Conservation (phyloP, 331 rosid genomes). For the Acacia concinna region DNA sequence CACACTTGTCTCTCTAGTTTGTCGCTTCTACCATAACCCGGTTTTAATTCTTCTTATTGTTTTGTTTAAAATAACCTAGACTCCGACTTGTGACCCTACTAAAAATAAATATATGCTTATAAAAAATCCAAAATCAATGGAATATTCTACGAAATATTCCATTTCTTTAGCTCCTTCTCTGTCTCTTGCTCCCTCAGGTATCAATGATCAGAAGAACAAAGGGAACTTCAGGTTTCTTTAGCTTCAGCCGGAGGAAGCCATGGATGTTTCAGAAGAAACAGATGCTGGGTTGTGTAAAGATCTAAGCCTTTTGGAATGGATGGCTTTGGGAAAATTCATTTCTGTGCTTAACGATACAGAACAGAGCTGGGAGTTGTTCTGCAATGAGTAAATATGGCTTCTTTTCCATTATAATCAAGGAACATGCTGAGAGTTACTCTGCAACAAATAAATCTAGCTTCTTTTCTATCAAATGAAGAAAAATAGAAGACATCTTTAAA, state of each 20-base stretch:
- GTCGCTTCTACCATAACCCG: too few species aligned
- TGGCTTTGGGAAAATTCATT: conserved; percentile 29
- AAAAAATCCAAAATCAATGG: too few species aligned
- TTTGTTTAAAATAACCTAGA: too few species aligned
- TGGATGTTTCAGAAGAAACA: neutral
- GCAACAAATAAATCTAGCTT: too few species aligned
- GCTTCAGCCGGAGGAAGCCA: neutral
- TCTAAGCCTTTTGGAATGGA: conserved; percentile 14
- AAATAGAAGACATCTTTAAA: too few species aligned
- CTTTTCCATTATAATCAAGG: neutral
- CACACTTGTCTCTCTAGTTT: too few species aligned
- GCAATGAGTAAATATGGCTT: neutral
- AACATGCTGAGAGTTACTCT: too few species aligned
- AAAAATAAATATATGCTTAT: too few species aligned
- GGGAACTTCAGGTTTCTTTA: neutral
- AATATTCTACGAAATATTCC: too few species aligned
- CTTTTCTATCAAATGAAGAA: too few species aligned
- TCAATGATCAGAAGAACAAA: neutral
- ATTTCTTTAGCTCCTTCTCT: neutral
- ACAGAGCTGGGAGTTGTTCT: conserved; percentile 43
- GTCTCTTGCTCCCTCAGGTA: neutral
- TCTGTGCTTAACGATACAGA: neutral
- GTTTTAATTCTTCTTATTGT: too few species aligned
- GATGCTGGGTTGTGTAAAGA: neutral
- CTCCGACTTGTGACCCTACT: too few species aligned